Evolutionary conservation across 176 grass and related monocot genomes (phyloP).

Genomic region (Calamus simplicifolius): DNA sequence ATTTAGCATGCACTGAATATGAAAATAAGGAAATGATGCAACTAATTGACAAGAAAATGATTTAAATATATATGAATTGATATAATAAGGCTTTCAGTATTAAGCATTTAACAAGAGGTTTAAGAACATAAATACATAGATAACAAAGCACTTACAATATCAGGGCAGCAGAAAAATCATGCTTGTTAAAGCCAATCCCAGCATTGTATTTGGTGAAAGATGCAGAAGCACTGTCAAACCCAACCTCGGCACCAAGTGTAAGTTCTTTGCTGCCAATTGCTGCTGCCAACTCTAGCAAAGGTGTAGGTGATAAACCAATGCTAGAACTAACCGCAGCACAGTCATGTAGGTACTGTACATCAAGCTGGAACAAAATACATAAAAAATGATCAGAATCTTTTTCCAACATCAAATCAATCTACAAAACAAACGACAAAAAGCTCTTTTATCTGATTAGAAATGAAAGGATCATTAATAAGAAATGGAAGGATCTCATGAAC

Average conservation of each 20-base stretch:
- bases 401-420: too few species aligned
- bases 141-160: slow-evolving; percentile 45
- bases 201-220: slow-evolving; percentile 88
- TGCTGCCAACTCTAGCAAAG: slow-evolving; percentile 62
- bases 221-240: slow-evolving; percentile 85
- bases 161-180: slow-evolving; percentile 59
- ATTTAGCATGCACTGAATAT: too few species aligned
- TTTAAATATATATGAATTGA: too few species aligned
- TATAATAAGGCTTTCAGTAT: too few species aligned
- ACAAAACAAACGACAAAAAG: too few species aligned
- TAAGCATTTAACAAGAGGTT: neutral
- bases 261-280: slow-evolving; percentile 52
- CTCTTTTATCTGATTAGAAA: too few species aligned
- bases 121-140: neutral
- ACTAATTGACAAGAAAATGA: too few species aligned
- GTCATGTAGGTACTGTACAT: slow-evolving; percentile 74
- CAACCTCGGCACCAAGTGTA: slow-evolving; percentile 61
- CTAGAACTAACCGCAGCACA: slow-evolving; percentile 52
- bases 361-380: slow-evolving; percentile 44
- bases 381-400: neutral
- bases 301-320: slow-evolving; percentile 60
- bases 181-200: slow-evolving; percentile 61
- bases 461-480: too few species aligned
- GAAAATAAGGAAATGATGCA: too few species aligned
- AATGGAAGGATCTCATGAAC: too few species aligned